Conservation (phyloP, 2,329 filamentous ascomycete genomes). For the Talaromyces sp. region DNA sequence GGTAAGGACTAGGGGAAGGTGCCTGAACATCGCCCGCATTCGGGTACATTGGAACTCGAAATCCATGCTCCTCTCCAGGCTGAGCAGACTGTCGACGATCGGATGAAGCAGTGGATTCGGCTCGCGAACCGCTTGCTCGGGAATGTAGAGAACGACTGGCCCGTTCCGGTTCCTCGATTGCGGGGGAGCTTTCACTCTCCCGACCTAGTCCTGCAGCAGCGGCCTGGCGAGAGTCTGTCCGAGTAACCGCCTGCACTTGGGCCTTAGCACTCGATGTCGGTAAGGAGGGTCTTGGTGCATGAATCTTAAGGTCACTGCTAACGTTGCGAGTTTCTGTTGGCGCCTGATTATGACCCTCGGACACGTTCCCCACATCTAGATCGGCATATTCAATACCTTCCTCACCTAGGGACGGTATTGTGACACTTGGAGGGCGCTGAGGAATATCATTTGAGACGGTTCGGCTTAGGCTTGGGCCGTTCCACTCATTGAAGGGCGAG, state of each 20-base stretch:
- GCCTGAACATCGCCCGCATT: conserved; percentile 95
- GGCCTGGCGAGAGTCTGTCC: conserved; percentile 86
- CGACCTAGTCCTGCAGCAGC: conserved; percentile 78
- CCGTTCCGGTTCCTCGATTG: conserved; percentile 54
- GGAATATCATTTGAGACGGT: conserved; percentile 41
- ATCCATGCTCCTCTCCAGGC: conserved; percentile 77
- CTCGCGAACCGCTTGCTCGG: conserved; percentile 61
- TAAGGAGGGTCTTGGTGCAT: conserved; percentile 86
- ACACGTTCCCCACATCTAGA: conserved; percentile 49
- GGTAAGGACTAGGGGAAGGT: conserved; percentile 73
- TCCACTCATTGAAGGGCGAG: conserved; percentile 78
- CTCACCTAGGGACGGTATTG: conserved; percentile 81
- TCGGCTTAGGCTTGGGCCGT: conserved; percentile 40
- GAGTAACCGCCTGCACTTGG: conserved; percentile 79
- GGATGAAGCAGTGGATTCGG: conserved; percentile 49
- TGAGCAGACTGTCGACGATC: conserved; percentile 61
- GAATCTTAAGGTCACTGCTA: conserved; percentile 78
- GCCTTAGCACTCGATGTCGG: conserved; percentile 80
- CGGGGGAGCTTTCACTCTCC: conserved; percentile 54
- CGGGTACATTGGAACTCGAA: conserved; percentile 92
- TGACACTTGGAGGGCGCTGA: conserved; percentile 72
- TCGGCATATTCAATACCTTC: conserved; percentile 88
- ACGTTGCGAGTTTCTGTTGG: conserved; percentile 78
- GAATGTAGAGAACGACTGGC: conserved; percentile 62
- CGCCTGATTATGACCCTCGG: conserved; percentile 49